phyloP scores from a whole-genome alignment of 805 yeast species.

The Hanseniaspora valbyensis region DNA sequence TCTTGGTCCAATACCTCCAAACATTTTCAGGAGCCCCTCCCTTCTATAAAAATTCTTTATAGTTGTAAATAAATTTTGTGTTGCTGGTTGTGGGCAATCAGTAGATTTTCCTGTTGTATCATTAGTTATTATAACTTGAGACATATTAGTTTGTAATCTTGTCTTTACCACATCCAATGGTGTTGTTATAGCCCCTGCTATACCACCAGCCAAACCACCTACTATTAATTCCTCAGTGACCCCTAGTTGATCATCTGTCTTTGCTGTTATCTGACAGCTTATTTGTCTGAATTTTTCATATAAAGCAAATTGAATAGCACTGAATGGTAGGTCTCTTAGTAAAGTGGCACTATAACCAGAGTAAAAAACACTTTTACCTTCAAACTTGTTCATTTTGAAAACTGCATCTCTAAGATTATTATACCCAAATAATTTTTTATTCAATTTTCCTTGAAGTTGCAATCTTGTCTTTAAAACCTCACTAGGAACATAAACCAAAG shows the following conservation, averaged over 20 bases:
- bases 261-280: slow-evolving; percentile 37
- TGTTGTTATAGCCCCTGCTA: slow-evolving; percentile 82
- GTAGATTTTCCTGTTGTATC: slow-evolving; percentile 15
- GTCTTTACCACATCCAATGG: slow-evolving; percentile 90
- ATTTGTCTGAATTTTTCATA: slow-evolving; percentile 68
- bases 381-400: slow-evolving; percentile 47
- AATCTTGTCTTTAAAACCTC: slow-evolving; percentile 89
- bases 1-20: slow-evolving; percentile 94
- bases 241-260: slow-evolving; percentile 21
- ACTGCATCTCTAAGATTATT: slow-evolving; percentile 72
- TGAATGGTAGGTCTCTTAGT: slow-evolving; percentile 85
- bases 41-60: slow-evolving; percentile 45
- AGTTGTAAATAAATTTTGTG: slow-evolving; percentile 36
- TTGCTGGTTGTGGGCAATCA: slow-evolving; percentile 20
- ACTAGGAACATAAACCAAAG: slow-evolving; percentile 84
- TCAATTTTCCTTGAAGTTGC: slow-evolving; percentile 81
- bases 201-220: slow-evolving; percentile 83
- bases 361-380: slow-evolving; percentile 67
- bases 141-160: slow-evolving; percentile 60
- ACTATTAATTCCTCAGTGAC: slow-evolving; percentile 37
- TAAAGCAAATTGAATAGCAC: slow-evolving; percentile 91
- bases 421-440: slow-evolving; percentile 78
- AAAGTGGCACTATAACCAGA: slow-evolving; percentile 92
- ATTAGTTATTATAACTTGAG: slow-evolving; percentile 16
- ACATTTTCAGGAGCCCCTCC: slow-evolving; percentile 72